Conservation (phyloP, 352 stramenopile genomes). For the Thalassiosira livingstoniorum region DNA sequence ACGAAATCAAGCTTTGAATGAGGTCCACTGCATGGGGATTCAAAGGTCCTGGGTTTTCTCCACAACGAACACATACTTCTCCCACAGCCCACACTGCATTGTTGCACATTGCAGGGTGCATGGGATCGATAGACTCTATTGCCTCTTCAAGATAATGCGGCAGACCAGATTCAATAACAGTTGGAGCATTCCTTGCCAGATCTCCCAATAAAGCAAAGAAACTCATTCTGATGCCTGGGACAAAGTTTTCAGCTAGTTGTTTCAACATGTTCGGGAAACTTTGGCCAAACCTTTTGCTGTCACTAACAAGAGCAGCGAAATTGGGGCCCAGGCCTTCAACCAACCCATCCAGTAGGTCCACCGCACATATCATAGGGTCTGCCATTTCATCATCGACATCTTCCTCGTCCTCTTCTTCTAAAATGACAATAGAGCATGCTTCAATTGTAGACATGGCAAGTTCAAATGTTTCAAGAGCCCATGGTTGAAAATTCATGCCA, state of each 20-base stretch:
- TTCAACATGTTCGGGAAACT: conserved; percentile 73
- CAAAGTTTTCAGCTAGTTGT: conserved; percentile 61
- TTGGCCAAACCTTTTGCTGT: conserved; percentile 65
- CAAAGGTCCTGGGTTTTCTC: conserved; percentile 65
- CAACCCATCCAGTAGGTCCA: conserved; percentile 81
- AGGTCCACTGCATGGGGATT: conserved; percentile 67
- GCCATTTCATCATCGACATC: conserved; percentile 75
- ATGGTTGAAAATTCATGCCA: conserved; percentile 83
- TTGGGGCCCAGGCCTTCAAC: conserved; percentile 81
- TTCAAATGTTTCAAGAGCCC: conserved; percentile 81
- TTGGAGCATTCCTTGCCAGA: conserved; percentile 73
- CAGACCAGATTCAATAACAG: conserved; percentile 70
- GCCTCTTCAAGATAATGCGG: conserved; percentile 69
- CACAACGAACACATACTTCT: conserved; percentile 81
- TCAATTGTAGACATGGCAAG: conserved; percentile 81
- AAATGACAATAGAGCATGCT: conserved; percentile 68
- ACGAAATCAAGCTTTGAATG: conserved; percentile 70
- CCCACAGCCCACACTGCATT: conserved; percentile 84
- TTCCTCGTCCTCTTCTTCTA: conserved; percentile 56
- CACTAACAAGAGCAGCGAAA: conserved; percentile 74
- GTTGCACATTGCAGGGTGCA: conserved; percentile 70
- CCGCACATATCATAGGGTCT: conserved; percentile 82
- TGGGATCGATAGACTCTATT: conserved; percentile 70
- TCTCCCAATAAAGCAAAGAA: conserved; percentile 81
- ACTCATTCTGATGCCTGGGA: conserved; percentile 77